These are phyloP conservation scores for Sclerotinia borealis DNA, from an alignment of 2,329 filamentous ascomycete species.

Conservation along the genomic window DNA sequence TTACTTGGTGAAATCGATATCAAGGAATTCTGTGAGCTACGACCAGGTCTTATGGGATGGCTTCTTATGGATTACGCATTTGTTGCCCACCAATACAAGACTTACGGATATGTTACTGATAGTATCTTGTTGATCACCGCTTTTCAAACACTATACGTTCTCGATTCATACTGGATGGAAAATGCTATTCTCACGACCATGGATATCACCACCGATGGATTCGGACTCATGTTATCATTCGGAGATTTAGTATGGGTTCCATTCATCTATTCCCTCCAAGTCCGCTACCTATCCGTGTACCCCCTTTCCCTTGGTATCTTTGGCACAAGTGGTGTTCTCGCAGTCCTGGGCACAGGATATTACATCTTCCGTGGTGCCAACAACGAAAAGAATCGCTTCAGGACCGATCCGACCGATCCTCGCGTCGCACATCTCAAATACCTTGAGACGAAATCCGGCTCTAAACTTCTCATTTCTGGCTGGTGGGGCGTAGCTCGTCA, in stretches of 20 bases:
- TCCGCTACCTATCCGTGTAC: constrained; percentile 76
- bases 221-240: constrained; percentile 92
- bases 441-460: constrained; percentile 78
- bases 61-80: constrained; percentile 79
- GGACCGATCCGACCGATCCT: constrained; percentile 77
- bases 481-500: constrained; percentile 93
- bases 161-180: constrained; percentile 85
- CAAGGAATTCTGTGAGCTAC: constrained; percentile 82
- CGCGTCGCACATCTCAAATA: constrained; percentile 73
- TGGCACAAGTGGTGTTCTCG: constrained; percentile 59
- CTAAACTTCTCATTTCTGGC: constrained; percentile 73
- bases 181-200: constrained; percentile 86
- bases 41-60: constrained; percentile 89
- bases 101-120: constrained; percentile 76
- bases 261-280: constrained; percentile 79
- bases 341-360: constrained; percentile 68
- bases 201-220: constrained; percentile 87
- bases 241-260: constrained; percentile 92
- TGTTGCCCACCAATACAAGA: constrained; percentile 81
- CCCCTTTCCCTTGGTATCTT: constrained; percentile 69
- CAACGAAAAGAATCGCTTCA: constrained; percentile 91
- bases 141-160: constrained; percentile 74
- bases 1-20: constrained; percentile 82
- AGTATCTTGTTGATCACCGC: constrained; percentile 74
- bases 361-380: constrained; percentile 91